phyloP scores from a whole-genome alignment of 208 protist genomes.

The Leishmania tropica region DNA sequence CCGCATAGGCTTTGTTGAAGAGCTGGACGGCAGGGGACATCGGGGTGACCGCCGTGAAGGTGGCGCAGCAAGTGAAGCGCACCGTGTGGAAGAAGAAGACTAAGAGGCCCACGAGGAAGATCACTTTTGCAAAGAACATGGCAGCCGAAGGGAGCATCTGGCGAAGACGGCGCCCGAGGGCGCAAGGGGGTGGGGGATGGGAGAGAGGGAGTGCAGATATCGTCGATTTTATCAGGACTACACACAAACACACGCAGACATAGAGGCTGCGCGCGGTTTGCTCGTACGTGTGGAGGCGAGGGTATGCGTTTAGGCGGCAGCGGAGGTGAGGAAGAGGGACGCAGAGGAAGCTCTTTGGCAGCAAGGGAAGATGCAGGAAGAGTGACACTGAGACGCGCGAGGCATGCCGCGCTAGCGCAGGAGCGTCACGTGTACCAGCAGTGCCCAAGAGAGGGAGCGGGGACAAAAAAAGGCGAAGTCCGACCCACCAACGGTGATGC shows the following conservation, averaged over 20 bases:
- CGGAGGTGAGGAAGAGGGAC: neutral
- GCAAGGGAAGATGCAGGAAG: neutral
- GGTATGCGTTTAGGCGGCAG: neutral
- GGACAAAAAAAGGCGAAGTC: slow-evolving; percentile 3
- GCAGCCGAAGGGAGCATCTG: slow-evolving; percentile 12
- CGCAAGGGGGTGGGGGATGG: neutral
- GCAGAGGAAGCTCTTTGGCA: neutral
- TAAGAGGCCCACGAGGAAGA: slow-evolving; percentile 49
- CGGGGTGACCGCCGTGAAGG: slow-evolving; percentile 67
- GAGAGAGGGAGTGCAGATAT: neutral
- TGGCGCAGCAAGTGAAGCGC: slow-evolving; percentile 66
- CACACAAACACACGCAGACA: neutral
- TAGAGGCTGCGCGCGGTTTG: neutral
- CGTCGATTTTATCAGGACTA: neutral
- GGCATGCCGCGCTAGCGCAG: neutral
- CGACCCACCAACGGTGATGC: neutral
- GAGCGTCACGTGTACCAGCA: neutral
- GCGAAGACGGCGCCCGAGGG: neutral
- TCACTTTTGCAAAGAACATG: slow-evolving; percentile 33
- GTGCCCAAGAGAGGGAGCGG: neutral
- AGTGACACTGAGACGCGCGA: neutral
- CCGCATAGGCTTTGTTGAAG: slow-evolving; percentile 53
- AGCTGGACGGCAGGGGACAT: slow-evolving; percentile 34
- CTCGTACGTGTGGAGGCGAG: neutral
- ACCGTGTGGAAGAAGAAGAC: slow-evolving; percentile 61